Base-by-base conservation (phyloP, 495 filamentous ascomycete genomes). In the Evansstolkia leycettana region DNA sequence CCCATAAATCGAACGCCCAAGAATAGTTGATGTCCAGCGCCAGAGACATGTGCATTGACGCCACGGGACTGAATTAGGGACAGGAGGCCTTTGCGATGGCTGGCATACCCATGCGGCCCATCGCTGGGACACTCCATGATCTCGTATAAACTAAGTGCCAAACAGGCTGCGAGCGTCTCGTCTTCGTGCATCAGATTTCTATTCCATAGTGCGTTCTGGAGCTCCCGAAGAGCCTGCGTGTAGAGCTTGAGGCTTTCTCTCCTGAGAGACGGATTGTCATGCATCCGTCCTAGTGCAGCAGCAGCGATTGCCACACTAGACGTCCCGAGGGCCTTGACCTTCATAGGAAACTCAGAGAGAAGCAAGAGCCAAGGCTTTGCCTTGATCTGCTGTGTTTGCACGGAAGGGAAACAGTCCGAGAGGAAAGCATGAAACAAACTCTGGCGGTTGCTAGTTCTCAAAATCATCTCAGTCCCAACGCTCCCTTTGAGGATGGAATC, bases 91-190 rank as follows among this genome's bases (percentile, higher is more conserved):
- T 47, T 39, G 16, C 51, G 48, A 33, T 64, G 60, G 10, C 37
- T 45, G 15, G 43, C 38, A 39, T 57, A 64, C 1, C 41, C 60
- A 2, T 45, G 25, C 3, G 38, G 15, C n/a, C 34, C 40, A 12
- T 39, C 24, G 28, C 35, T 38, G 0, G 60, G 60, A 33, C 60
- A 64, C 39, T 64, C 55, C 13, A 51, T 32, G 7, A 52, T 37
- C 37, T 64, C 60, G 31, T 60, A 64, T n/a, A 56, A 43, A 25
- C 45, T 43, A 1, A 62, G 36, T 5, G 50, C 45, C 42, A 61
- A 41, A 30, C 52, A 57, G 8, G 55, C 54, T 5, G 58, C 60
- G 3, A 58, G 39, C 1, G 53, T 62, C 31, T 51, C 49, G 34
- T 60, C 56, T 15, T 46, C 45, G 26, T 42, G 41, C 41, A 51